Percentiles rank a stretch among this genome's conserved stretches.
phyloP scores from a whole-genome alignment of 768 basidiomycete species.

The Cantharellus cinnabarinus region DNA sequence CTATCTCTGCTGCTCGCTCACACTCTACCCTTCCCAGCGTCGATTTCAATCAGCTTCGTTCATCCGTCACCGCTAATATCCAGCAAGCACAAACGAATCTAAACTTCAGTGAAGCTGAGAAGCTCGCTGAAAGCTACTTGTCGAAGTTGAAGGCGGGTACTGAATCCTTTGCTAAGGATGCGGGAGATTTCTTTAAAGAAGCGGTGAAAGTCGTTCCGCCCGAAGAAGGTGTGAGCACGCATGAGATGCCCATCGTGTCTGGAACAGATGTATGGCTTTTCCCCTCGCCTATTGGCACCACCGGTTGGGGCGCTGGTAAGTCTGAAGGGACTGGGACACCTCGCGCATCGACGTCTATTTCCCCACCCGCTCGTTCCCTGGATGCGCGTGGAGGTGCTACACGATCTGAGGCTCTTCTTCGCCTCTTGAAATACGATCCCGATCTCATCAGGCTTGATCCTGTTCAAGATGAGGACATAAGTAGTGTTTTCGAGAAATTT shows the following conservation, averaged over 20 bases:
- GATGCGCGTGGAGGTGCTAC: conserved; percentile 19
- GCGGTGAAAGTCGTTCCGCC: conserved; percentile 89
- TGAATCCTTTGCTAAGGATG: conserved; percentile 33
- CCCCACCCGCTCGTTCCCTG: not conserved
- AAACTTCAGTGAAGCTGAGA: conserved; percentile 31
- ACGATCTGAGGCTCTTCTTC: conserved; percentile 57
- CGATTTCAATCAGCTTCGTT: conserved; percentile 48
- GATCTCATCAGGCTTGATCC: conserved; percentile 62
- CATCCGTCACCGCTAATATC: conserved; percentile 42
- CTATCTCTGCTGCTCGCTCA: conserved; percentile 4
- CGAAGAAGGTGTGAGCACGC: conserved; percentile 21
- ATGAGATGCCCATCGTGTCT: not conserved
- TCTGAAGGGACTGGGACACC: conserved; percentile 18
- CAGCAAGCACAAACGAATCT: conserved; percentile 57
- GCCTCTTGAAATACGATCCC: conserved; percentile 52
- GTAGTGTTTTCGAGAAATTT: conserved; percentile 40
- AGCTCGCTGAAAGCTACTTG: conserved; percentile 59
- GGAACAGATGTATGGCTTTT: conserved; percentile 75
- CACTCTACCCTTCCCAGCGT: conserved; percentile 2
- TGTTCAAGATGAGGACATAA: conserved; percentile 23
- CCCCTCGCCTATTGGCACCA: conserved; percentile 23
- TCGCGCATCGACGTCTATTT: conserved; percentile 14
- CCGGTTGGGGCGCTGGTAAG: conserved; percentile 4
- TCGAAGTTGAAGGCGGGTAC: conserved; percentile 36
- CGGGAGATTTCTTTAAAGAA: conserved; percentile 46